phyloP scores from a whole-genome alignment of 768 basidiomycete species.

The Terana coerulea region DNA sequence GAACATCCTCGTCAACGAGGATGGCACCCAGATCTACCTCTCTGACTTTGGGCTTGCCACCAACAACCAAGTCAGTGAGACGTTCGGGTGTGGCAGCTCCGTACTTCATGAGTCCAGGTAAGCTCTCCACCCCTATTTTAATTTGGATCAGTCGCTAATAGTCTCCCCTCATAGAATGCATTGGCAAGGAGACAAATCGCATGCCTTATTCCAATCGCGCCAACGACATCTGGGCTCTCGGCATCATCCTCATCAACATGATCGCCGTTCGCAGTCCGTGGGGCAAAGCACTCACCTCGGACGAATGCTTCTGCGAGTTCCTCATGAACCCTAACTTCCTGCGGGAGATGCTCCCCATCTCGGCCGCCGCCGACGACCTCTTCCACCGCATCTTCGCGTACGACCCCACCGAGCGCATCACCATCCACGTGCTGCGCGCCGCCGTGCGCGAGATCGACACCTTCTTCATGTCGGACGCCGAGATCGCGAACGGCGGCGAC shows the following conservation, averaged over 20 bases:
- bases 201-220: constrained; percentile 29
- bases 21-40: constrained; percentile 37
- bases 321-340: constrained; percentile 43
- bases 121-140: constrained; percentile 4
- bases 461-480: constrained; percentile 23
- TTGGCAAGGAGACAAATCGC: constrained; percentile 17
- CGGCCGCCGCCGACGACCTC: constrained; percentile 56
- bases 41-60: constrained; percentile 39
- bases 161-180: constrained; percentile 15
- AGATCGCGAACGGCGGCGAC: constrained; percentile 3
- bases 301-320: constrained; percentile 43
- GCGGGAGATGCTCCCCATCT: constrained; percentile 62
- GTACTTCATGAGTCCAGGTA: constrained; percentile 25
- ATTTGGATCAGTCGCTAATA: neutral
- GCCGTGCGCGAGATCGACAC: constrained; percentile 21
- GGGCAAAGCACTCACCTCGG: constrained; percentile 44
- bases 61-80: constrained; percentile 14
- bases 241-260: constrained; percentile 53
- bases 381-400: constrained; percentile 47
- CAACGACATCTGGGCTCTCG: constrained; percentile 35
- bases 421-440: constrained; percentile 19
- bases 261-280: constrained; percentile 50
- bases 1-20: constrained; percentile 39
- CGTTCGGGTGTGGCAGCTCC: constrained; percentile 20
- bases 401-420: constrained; percentile 16